phyloP scores from a whole-genome alignment of 2,329 filamentous ascomycete species.

The Zopfia rhizophila region DNA sequence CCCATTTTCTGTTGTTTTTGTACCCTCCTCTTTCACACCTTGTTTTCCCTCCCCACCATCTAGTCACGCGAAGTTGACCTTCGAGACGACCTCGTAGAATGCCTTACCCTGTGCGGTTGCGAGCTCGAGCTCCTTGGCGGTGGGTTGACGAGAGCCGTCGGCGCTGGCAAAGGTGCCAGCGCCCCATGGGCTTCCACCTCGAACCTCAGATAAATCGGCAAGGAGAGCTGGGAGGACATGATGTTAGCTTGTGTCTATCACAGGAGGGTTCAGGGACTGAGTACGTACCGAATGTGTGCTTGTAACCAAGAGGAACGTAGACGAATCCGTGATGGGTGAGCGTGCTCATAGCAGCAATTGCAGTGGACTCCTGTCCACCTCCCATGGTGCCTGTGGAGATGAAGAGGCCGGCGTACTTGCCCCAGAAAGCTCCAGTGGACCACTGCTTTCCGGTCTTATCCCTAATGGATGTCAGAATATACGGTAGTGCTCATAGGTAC shows the following conservation, averaged over 20 bases:
- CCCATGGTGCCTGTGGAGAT: slow-evolving; percentile 83
- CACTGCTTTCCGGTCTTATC: slow-evolving; percentile 90
- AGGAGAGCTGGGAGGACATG: slow-evolving; percentile 60
- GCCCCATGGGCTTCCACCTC: slow-evolving; percentile 91
- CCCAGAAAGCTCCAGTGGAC: slow-evolving; percentile 78
- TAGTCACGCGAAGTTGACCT: slow-evolving; percentile 80
- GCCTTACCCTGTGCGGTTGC: slow-evolving; percentile 84
- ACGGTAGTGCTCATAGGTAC: slow-evolving; percentile 72
- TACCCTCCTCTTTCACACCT: no score
- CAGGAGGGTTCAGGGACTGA: no score
- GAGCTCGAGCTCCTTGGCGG: slow-evolving; percentile 77
- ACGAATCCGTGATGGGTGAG: slow-evolving; percentile 93
- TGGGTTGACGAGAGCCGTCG: slow-evolving; percentile 87
- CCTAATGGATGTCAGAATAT: slow-evolving; percentile 1
- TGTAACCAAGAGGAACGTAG: slow-evolving; percentile 95
- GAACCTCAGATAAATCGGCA: slow-evolving; percentile 78
- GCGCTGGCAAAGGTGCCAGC: slow-evolving; percentile 85
- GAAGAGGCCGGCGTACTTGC: slow-evolving; percentile 93
- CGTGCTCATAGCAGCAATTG: slow-evolving; percentile 82
- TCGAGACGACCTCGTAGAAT: slow-evolving; percentile 82
- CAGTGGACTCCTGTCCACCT: slow-evolving; percentile 93
- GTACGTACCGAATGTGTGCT: slow-evolving; percentile 73
- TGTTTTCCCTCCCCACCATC: slow-evolving; percentile 61
- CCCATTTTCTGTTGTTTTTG: slow-evolving; percentile 37
- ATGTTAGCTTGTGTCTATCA: slow-evolving; percentile 6